Evolutionary conservation across 75 land plant species (phyloP), one percentile per base, ranked within the genome.

Genomic region (Cunninghamia lanceolata): DNA sequence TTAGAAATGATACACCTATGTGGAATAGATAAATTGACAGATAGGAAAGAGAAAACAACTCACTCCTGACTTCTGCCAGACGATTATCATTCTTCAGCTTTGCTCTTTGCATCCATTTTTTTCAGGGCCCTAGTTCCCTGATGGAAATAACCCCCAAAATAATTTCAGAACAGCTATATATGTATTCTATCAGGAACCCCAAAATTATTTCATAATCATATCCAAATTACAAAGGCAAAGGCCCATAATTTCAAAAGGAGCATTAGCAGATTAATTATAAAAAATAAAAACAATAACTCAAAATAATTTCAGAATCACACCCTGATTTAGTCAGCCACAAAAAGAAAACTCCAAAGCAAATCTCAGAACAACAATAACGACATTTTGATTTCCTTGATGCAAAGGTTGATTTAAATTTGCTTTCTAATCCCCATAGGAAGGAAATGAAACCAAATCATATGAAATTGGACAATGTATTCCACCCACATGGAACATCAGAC

Each of bases 51-150:
- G 50, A 45, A n/a, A 3, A n/a, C 0, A 53, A 14, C 40, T 53
- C 84, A 35, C 34, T 53, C 84, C 84, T 83, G 84, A 83, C 84
- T 83, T 83, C 84, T 9, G 84, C 84, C 9, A 53, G 32, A 53
- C 53, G 84, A 50, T 53, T 83, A 0, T 19, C 63, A 32, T 83
- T 83, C 84, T 83, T 83, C 21, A 35, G 63, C 63, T 83, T 83
- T 34, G 84, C 84, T 17, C 84, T 83, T 53, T 83, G 84, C 19
- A 83, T 30, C 36, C 63, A n/a, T 38, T 7, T 83, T 83, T 53
- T 53, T 83, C 63, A 53, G 10, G 9, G 84, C 84, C 38, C 63
- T 32, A 15, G 84, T 53, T 83, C 53, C 84, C 75, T 85, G 80
- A 63, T 10, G 36, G 4, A 34, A 19, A 36, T n/a, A 43, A 30